Conservation (phyloP, 805 yeast species). For the Sugiyamaella lignohabitans region DNA sequence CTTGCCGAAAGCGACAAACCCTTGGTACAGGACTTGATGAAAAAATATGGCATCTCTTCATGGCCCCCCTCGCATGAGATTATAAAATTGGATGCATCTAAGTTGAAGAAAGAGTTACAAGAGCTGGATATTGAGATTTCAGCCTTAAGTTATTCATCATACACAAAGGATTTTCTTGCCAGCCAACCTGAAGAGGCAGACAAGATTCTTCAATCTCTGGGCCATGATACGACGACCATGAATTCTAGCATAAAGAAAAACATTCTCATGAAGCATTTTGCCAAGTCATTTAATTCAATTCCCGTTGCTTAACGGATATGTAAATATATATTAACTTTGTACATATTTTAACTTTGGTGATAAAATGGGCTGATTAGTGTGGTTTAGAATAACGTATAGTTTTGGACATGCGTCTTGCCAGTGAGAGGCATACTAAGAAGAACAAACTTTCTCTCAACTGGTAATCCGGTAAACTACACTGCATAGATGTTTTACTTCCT, state of each 20-base stretch:
- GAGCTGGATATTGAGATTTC: constrained; percentile 33
- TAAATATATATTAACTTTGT: not conserved
- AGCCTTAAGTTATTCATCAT: constrained; percentile 16
- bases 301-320: not conserved
- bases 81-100: constrained; percentile 38
- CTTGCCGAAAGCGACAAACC: constrained; percentile 35
- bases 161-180: constrained; percentile 27
- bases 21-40: constrained; percentile 31
- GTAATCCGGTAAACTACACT: too few relatives aligned
- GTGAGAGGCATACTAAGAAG: too few relatives aligned
- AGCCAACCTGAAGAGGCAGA: constrained; percentile 34
- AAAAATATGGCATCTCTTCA: constrained; percentile 40
- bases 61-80: constrained; percentile 42
- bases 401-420: too few relatives aligned
- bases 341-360: constrained; percentile 1
- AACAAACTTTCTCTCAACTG: too few relatives aligned
- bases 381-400: too few relatives aligned
- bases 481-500: too few relatives aligned
- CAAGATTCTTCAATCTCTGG: constrained; percentile 33
- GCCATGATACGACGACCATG: constrained; percentile 36
- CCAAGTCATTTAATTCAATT: constrained; percentile 28
- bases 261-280: constrained; percentile 57
- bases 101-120: constrained; percentile 34
- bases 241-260: constrained; percentile 61
- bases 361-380: too few relatives aligned